These are phyloP conservation scores for Tolypocladium nubicola DNA, from an alignment of 2,329 filamentous ascomycete species.

Conservation along the genomic window DNA sequence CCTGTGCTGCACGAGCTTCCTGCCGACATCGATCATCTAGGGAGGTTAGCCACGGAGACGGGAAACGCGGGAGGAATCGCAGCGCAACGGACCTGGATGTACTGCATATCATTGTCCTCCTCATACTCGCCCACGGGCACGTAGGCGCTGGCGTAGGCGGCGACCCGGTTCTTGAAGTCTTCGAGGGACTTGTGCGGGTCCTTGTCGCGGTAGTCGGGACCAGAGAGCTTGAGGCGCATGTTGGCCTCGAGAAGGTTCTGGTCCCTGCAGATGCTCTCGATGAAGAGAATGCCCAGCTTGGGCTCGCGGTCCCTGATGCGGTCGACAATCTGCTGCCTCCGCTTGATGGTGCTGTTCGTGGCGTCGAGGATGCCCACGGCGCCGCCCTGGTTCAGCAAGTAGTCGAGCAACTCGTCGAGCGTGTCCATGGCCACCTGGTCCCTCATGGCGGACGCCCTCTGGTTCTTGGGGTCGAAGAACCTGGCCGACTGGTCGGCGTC, in stretches of 20 bases:
- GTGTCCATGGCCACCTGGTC: slow-evolving; percentile 91
- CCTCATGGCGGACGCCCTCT: slow-evolving; percentile 67
- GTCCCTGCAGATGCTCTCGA: slow-evolving; percentile 89
- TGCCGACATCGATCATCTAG: slow-evolving; percentile 90
- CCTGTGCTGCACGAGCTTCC: slow-evolving; percentile 85
- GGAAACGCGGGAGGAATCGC: neutral
- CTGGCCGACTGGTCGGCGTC: slow-evolving; percentile 77
- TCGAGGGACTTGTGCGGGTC: slow-evolving; percentile 74
- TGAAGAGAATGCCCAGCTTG: slow-evolving; percentile 82
- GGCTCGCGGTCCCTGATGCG: slow-evolving; percentile 75
- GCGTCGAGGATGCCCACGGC: slow-evolving; percentile 94
- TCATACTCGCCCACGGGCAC: slow-evolving; percentile 84
- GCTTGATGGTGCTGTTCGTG: slow-evolving; percentile 87
- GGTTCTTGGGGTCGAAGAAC: slow-evolving; percentile 90
- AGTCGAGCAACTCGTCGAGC: slow-evolving; percentile 83
- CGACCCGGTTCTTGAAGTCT: slow-evolving; percentile 89
- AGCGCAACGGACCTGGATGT: slow-evolving; percentile 55
- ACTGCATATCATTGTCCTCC: slow-evolving; percentile 82
- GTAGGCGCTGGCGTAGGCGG: slow-evolving; percentile 89
- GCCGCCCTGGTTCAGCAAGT: slow-evolving; percentile 70
- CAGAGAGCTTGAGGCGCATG: slow-evolving; percentile 92
- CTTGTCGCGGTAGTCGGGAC: slow-evolving; percentile 91
- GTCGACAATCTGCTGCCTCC: slow-evolving; percentile 73
- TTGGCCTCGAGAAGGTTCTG: slow-evolving; percentile 80
- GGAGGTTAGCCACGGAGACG: slow-evolving; percentile 12